These are phyloP conservation scores for Calocybe indica DNA, from an alignment of 768 basidiomycete genomes.

Conservation along the genomic window DNA sequence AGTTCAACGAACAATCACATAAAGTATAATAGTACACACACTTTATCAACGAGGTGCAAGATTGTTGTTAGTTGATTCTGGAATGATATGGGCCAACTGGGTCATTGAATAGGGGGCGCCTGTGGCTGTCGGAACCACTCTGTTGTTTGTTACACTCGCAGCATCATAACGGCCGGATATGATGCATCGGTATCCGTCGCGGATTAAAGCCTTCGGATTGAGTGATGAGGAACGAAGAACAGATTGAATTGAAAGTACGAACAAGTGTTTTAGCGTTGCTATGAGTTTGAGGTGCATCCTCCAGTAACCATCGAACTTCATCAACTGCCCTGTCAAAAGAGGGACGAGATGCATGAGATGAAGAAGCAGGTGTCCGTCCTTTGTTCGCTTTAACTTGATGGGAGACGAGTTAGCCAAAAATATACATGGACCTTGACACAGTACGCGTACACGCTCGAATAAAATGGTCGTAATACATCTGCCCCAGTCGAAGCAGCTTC, in stretches of 20 bases:
- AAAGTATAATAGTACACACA: no score
- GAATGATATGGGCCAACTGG: slow-evolving; percentile 7
- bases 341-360: neutral
- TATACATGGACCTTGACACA: neutral
- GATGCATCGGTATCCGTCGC: slow-evolving; percentile 8
- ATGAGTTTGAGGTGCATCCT: slow-evolving; percentile 3
- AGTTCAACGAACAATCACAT: no score
- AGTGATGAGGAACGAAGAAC: neutral
- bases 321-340: neutral
- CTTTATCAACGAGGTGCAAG: no score
- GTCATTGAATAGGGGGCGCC: neutral
- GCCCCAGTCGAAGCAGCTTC: neutral
- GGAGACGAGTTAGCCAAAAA: neutral
- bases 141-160: no score
- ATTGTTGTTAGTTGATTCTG: slow-evolving; percentile 1
- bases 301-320: neutral
- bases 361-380: neutral
- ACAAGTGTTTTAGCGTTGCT: slow-evolving; percentile 2
- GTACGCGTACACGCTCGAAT: slow-evolving; percentile 3
- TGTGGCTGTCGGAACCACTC: neutral
- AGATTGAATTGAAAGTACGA: neutral
- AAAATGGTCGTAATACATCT: slow-evolving; percentile 2
- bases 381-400: slow-evolving; percentile 1
- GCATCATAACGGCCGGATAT: slow-evolving; percentile 6
- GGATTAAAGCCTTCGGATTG: slow-evolving; percentile 4